Conservation (phyloP, 441 rosid genomes). For the Biscutella auriculata region DNA sequence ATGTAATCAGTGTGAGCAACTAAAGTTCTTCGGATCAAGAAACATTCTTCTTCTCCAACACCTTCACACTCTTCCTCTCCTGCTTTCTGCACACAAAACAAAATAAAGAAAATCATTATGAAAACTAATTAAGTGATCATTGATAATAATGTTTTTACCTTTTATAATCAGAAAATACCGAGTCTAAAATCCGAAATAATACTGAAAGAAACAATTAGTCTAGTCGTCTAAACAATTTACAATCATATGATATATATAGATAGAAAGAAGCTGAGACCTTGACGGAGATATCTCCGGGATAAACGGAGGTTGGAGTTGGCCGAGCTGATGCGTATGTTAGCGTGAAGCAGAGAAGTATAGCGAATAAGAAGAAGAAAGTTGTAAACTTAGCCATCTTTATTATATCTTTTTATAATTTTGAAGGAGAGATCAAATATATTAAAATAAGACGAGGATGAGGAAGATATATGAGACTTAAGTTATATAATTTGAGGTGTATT, state of each 20-base stretch:
- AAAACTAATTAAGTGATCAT: too few species aligned
- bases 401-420: background rate
- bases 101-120: too few species aligned
- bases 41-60: constrained; percentile 42
- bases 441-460: background rate
- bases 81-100: constrained; percentile 10
- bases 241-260: too few species aligned
- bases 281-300: constrained; percentile 14
- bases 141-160: background rate
- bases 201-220: too few species aligned
- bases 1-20: constrained; percentile 58
- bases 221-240: background rate
- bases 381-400: constrained; percentile 22
- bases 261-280: constrained; percentile 18
- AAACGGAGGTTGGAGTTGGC: constrained; percentile 18
- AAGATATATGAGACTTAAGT: background rate
- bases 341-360: constrained; percentile 26
- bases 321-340: constrained; percentile 26
- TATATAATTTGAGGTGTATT: constrained; percentile 1
- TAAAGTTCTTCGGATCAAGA: constrained; percentile 51
- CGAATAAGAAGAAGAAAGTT: constrained; percentile 14
- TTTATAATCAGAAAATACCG: background rate
- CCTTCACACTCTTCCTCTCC: constrained; percentile 38
- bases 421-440: background rate
- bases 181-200: too few species aligned